Conservation (phyloP, 768 basidiomycete genomes). For the Pulveroboletus sp. region DNA sequence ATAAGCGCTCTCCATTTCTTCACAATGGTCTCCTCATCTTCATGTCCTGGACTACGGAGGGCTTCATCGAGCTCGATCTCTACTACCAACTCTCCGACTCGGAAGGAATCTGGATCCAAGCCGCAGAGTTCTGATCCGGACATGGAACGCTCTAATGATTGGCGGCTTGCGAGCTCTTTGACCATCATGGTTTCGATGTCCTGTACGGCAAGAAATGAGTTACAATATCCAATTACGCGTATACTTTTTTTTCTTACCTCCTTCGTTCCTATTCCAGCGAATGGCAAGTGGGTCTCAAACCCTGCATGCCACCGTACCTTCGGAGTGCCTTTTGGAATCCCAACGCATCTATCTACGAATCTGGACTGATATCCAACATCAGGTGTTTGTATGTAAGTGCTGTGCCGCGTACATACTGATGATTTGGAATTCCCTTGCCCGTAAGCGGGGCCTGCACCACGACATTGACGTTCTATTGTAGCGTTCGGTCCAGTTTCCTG, state of each 20-base stretch:
- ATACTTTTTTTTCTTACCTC: not conserved
- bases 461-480: too few relatives aligned
- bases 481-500: too few relatives aligned
- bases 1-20: not conserved
- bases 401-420: too few relatives aligned
- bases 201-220: too few relatives aligned
- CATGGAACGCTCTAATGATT: not conserved
- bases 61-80: not conserved
- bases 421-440: too few relatives aligned
- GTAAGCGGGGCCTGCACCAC: too few relatives aligned
- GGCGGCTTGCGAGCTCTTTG: not conserved
- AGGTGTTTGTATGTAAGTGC: too few relatives aligned
- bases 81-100: not conserved
- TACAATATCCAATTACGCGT: not conserved
- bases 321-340: not conserved
- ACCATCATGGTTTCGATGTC: not conserved
- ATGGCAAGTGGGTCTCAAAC: not conserved
- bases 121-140: not conserved
- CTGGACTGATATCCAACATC: not conserved
- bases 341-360: not conserved
- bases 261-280: not conserved
- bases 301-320: not conserved
- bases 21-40: too few relatives aligned
- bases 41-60: not conserved
- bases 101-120: not conserved